phyloP scores from a whole-genome alignment of 2,329 filamentous ascomycete species.

The Epichloe hybrida region DNA sequence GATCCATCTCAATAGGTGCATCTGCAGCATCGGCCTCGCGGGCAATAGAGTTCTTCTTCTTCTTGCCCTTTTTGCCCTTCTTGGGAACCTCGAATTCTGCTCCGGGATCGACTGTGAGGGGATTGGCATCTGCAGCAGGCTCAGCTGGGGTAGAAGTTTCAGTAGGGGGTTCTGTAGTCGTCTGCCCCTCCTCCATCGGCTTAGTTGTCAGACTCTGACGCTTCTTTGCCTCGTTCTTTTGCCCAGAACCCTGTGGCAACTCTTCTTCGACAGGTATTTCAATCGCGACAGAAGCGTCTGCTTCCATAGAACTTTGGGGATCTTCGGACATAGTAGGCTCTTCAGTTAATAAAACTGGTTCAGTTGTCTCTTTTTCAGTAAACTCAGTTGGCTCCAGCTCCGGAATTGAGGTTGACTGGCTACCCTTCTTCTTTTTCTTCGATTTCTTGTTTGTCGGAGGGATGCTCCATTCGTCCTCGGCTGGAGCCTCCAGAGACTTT shows the following conservation, averaged over 20 bases:
- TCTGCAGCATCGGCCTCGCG: not conserved
- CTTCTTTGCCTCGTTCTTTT: conserved; percentile 10
- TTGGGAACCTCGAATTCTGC: conserved; percentile 2
- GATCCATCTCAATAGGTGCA: not conserved
- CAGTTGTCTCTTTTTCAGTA: not conserved
- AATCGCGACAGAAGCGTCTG: not conserved
- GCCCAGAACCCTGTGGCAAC: conserved; percentile 3
- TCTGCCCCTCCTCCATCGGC: not conserved
- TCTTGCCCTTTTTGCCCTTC: conserved; percentile 8
- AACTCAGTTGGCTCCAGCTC: not conserved
- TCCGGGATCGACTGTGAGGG: not conserved
- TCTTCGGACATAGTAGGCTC: conserved; percentile 1
- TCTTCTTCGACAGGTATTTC: not conserved
- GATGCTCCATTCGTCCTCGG: conserved; percentile 9
- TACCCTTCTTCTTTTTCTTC: conserved; percentile 19
- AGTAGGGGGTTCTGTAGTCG: not conserved
- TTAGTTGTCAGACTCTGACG: not conserved
- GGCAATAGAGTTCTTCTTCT: conserved; percentile 8
- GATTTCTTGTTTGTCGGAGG: conserved; percentile 12
- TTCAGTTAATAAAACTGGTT: not conserved
- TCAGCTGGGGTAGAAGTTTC: not conserved
- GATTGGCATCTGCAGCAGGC: not conserved
- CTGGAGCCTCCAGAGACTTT: conserved; percentile 1
- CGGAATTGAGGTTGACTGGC: conserved; percentile 9
- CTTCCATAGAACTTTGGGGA: not conserved